Evolutionary conservation across 805 yeast species (phyloP).

Genomic region (Wickerhamiella vanderwaltii): DNA sequence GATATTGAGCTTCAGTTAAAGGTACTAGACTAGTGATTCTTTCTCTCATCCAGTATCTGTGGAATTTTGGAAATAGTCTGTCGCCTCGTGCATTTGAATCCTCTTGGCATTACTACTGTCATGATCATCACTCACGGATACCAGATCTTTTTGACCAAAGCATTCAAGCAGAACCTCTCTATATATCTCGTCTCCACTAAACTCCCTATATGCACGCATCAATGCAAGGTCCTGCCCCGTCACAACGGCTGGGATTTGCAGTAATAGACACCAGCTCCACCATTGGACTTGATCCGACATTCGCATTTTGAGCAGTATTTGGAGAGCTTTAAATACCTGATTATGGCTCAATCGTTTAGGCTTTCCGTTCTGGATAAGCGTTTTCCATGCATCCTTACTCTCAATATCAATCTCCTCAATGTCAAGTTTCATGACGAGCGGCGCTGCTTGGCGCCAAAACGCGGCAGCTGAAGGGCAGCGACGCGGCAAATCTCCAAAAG

Average conservation of each 20-base stretch:
- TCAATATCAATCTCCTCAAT: background rate
- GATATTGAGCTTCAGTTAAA: too few species aligned
- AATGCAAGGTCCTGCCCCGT: constrained; percentile 31
- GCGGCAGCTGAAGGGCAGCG: background rate
- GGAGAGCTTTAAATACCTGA: constrained; percentile 28
- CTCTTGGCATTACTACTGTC: too few species aligned
- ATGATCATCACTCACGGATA: too few species aligned
- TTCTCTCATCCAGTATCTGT: too few species aligned
- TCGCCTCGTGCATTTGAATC: too few species aligned
- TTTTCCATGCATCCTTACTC: constrained; percentile 31
- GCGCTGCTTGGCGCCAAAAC: background rate
- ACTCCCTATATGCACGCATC: constrained; percentile 26
- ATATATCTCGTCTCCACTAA: constrained; percentile 5
- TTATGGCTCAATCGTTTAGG: constrained; percentile 31
- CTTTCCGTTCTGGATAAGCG: constrained; percentile 27
- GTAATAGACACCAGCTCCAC: constrained; percentile 35
- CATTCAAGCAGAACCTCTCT: constrained; percentile 14
- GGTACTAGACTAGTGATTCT: too few species aligned
- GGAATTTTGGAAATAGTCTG: too few species aligned
- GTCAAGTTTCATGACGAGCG: background rate
- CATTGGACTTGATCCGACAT: background rate
- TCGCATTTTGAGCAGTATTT: constrained; percentile 37
- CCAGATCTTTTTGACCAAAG: constrained; percentile 21
- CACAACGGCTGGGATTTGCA: constrained; percentile 31
- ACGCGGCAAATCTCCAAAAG: background rate